phyloP scores from a whole-genome alignment of 2,329 filamentous ascomycete genomes.

The Botrytis cinerea region DNA sequence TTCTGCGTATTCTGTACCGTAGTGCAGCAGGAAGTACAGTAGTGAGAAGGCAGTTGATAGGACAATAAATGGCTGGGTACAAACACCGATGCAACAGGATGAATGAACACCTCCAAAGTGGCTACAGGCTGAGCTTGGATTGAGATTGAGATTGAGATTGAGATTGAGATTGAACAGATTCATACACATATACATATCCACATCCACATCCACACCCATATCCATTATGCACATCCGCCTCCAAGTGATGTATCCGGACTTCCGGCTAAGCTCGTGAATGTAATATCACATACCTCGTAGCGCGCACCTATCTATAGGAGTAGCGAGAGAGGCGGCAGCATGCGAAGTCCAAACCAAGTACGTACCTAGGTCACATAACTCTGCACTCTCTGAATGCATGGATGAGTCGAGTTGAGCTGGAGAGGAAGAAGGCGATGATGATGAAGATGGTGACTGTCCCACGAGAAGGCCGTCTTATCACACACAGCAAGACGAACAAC shows the following conservation, averaged over 20 bases:
- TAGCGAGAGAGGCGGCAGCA: background rate
- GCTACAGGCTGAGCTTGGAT: conserved; percentile 4
- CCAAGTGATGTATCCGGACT: background rate
- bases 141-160: conserved; percentile 13
- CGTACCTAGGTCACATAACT: background rate
- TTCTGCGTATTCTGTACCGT: background rate
- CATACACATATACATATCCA: background rate
- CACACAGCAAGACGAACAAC: background rate
- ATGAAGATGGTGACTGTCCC: background rate
- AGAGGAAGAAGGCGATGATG: background rate
- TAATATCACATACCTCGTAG: background rate
- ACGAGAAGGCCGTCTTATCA: background rate
- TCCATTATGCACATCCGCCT: background rate
- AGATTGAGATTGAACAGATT: conserved; percentile 7
- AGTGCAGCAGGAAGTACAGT: background rate
- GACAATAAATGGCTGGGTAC: background rate
- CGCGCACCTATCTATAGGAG: background rate
- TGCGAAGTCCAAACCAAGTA: background rate
- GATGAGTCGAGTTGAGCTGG: background rate
- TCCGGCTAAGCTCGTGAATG: background rate
- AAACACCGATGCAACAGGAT: conserved; percentile 1
- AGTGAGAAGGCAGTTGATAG: background rate
- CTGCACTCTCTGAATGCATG: background rate
- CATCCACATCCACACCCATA: background rate
- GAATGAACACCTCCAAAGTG: background rate